Evolutionary conservation across 768 basidiomycete genomes (phyloP), one percentile per base, ranked within the genome.

Genomic region (Botryobasidium botryosum): DNA sequence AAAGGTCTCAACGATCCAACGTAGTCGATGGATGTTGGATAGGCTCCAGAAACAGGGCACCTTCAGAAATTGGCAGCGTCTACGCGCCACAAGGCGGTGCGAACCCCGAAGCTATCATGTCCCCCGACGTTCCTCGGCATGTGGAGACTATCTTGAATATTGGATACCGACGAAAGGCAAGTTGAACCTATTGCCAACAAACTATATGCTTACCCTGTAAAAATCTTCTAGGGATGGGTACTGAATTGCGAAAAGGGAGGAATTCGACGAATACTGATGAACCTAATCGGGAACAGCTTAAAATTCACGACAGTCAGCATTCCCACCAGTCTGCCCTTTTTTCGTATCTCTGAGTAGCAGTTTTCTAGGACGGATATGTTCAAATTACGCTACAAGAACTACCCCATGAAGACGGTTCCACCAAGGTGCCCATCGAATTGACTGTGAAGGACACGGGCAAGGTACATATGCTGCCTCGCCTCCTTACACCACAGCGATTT

Each of bases 101-200:
- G 13, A 46, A 28, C 35, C 39, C 38, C 2, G 48, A 37, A 3
- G 25, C 37, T 46, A 15, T 51, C 48, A 6, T 53, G 44, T 54
- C 7, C 33, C 53, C 46, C n/a, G n/a, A n/a, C n/a, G n/a, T n/a
- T n/a, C n/a, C n/a, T 35, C 56, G 57, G 15, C 68, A 74, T 48
- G 84, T 91, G 7, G 90, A 94, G 62, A 85, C 86, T 2, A 73
- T 94, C 17, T 71, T 92, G 5, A 88, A 94, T 53, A 77, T 92
- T 48, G 86, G 76, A 37, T 69, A 71, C 54, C 70, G 80, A 24
- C 64, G 69, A 55, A 67, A 72, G 61, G 86, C 82, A 60, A 38
- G 71, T 59, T 10, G 28, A 33, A 12, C 13, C 31, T 35, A n/a
- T 35, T 44, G 46, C 33, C 17, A 15, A 23, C 20, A 31, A 23